These are phyloP conservation scores for Trypanosomatidae sp. DNA, from an alignment of 208 protist genomes.

Conservation along the genomic window DNA sequence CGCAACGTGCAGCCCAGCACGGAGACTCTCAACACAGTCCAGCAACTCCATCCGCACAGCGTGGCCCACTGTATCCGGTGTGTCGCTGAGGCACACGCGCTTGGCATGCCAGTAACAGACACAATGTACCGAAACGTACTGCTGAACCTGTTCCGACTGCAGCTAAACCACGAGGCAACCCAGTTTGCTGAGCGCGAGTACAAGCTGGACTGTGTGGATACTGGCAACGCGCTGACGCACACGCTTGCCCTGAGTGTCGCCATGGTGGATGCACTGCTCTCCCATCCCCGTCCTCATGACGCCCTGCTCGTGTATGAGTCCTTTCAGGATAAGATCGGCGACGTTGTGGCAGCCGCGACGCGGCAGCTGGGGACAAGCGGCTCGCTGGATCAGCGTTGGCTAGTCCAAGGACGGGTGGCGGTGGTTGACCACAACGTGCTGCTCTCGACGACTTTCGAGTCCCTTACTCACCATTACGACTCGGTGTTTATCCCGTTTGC, in stretches of 20 bases:
- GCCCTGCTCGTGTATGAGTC: slow-evolving; percentile 59
- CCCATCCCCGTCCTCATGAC: slow-evolving; percentile 64
- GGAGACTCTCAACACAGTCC: slow-evolving; percentile 75
- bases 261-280: slow-evolving; percentile 72
- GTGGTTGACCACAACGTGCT: slow-evolving; percentile 88
- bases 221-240: slow-evolving; percentile 51
- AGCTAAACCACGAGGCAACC: slow-evolving; percentile 78
- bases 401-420: slow-evolving; percentile 86
- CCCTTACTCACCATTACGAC: slow-evolving; percentile 84
- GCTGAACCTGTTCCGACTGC: slow-evolving; percentile 54
- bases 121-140: slow-evolving; percentile 79
- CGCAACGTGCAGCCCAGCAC: slow-evolving; percentile 73
- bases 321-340: slow-evolving; percentile 63
- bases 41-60: slow-evolving; percentile 51
- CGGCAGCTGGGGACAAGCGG: slow-evolving; percentile 63
- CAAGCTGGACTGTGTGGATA: slow-evolving; percentile 36
- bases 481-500: slow-evolving; percentile 85
- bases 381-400: slow-evolving; percentile 69
- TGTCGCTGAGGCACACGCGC: slow-evolving; percentile 66
- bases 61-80: slow-evolving; percentile 69
- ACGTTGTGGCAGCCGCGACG: slow-evolving; percentile 57
- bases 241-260: slow-evolving; percentile 65
- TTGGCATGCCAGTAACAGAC: slow-evolving; percentile 81
- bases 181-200: slow-evolving; percentile 74
- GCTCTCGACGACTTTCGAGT: slow-evolving; percentile 77